phyloP scores from a whole-genome alignment of 306 rosid genomes.

The Prunus persica region DNA sequence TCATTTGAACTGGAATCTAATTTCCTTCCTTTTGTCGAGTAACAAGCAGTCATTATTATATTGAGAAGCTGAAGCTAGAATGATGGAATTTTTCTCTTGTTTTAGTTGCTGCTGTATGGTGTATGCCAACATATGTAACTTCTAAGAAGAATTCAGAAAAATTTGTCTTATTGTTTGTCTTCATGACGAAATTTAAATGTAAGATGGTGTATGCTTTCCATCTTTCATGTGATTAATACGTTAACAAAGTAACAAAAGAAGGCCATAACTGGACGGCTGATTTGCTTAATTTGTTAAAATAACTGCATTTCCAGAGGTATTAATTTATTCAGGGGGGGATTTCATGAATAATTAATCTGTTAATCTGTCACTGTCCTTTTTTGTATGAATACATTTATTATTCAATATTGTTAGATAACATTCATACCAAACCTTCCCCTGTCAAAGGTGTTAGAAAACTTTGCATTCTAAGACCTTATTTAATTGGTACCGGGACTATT shows the following conservation, averaged over 20 bases:
- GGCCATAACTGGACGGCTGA: conserved; percentile 9
- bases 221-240: not conserved
- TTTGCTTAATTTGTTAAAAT: not conserved
- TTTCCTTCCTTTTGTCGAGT: not conserved
- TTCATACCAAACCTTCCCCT: not conserved
- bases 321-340: not conserved
- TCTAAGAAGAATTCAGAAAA: not conserved
- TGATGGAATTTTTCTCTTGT: too few relatives aligned
- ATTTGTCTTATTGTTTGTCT: not conserved
- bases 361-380: conserved; percentile 17
- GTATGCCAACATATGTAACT: not conserved
- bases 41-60: too few relatives aligned
- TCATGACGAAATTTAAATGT: not conserved
- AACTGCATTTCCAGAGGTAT: not conserved
- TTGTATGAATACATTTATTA: not conserved
- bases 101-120: too few relatives aligned
- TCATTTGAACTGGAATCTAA: not conserved
- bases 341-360: not conserved
- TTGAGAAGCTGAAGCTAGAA: too few relatives aligned
- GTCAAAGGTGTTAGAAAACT: not conserved
- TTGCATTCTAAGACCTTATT: not conserved
- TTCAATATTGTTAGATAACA: not conserved
- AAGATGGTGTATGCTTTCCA: not conserved
- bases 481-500: not conserved
- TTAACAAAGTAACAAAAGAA: not conserved